Percentiles rank a stretch among this genome's conserved stretches.
phyloP scores from a whole-genome alignment of 2,329 filamentous ascomycete genomes.

The Curvularia eragrostidis region DNA sequence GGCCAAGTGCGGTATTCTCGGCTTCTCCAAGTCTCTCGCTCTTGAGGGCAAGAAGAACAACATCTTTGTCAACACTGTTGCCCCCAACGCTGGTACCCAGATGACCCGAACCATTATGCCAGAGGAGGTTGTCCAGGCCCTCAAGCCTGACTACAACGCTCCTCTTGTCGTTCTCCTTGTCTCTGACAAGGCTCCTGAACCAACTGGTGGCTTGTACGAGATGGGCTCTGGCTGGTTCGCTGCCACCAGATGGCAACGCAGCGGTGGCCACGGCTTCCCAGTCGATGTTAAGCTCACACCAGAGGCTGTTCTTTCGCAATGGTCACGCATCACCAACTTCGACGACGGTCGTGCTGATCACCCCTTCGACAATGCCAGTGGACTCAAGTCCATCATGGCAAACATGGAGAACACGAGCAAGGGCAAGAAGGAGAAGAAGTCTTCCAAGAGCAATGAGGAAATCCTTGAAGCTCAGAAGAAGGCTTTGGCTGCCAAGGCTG shows the following conservation, averaged over 20 bases:
- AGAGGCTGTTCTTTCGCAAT: constrained; percentile 74
- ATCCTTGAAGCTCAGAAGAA: constrained; percentile 77
- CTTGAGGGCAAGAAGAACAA: constrained; percentile 96
- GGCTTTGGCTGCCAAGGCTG: constrained; percentile 73
- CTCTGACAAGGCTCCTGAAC: constrained; percentile 83
- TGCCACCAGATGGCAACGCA: constrained; percentile 92
- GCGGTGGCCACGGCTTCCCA: constrained; percentile 88
- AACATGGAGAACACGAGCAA: constrained; percentile 81
- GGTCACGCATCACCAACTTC: constrained; percentile 79
- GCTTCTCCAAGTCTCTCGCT: constrained; percentile 90
- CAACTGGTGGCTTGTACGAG: constrained; percentile 90
- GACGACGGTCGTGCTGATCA: constrained; percentile 87
- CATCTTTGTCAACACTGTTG: constrained; percentile 97
- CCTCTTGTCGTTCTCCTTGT: constrained; percentile 88
- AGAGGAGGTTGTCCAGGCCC: constrained; percentile 96
- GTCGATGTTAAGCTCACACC: constrained; percentile 78
- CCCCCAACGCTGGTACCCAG: constrained; percentile 92
- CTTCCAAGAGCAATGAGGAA: constrained; percentile 65
- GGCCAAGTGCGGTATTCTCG: constrained; percentile 76
- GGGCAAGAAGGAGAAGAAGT: constrained; percentile 52
- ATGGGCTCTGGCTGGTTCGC: constrained; percentile 94
- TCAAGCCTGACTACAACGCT: constrained; percentile 98
- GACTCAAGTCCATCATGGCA: constrained; percentile 78
- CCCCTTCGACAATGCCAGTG: constrained; percentile 78
- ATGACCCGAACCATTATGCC: constrained; percentile 96